These are phyloP conservation scores for Ilex aquifolium DNA, from an alignment of 257 asterid genomes.

Conservation along the genomic window DNA sequence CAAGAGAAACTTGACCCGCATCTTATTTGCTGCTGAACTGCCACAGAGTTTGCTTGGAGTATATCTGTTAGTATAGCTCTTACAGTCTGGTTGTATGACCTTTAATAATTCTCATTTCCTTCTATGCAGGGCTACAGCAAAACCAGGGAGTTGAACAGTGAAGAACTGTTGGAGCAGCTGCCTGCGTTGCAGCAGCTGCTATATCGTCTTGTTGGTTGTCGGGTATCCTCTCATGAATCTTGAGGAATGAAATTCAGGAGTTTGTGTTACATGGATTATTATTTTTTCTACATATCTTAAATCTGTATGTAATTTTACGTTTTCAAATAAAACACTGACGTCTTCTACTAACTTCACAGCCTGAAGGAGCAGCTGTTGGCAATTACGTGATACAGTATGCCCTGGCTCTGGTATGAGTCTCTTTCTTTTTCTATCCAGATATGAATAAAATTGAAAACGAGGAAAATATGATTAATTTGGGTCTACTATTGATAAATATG, in stretches of 20 bases:
- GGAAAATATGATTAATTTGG: too few species aligned
- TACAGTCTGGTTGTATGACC: not conserved
- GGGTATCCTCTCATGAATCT: constrained; percentile 44
- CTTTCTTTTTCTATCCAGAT: not conserved
- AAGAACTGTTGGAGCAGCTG: constrained; percentile 82
- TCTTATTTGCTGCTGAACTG: too few species aligned
- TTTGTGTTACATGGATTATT: too few species aligned
- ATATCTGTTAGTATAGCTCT: too few species aligned
- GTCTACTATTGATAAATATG: too few species aligned
- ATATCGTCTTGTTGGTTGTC: constrained; percentile 89
- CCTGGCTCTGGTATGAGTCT: constrained; percentile 68
- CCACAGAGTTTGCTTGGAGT: too few species aligned
- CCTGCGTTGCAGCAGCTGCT: constrained; percentile 93
- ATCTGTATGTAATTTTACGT: not conserved
- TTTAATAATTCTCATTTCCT: constrained; percentile 7
- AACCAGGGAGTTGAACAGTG: constrained; percentile 85
- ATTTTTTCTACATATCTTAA: constrained; percentile 6
- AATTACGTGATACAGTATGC: constrained; percentile 89
- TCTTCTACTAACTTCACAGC: constrained; percentile 42
- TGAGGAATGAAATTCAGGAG: not conserved
- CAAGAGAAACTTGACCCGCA: too few species aligned
- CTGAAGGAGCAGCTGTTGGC: constrained; percentile 89
- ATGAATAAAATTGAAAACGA: too few species aligned
- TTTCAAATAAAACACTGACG: not conserved
- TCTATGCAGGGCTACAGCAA: constrained; percentile 73